Evolutionary conservation across 257 asterid genomes (phyloP).

Genomic region (Fraxinus excelsior): DNA sequence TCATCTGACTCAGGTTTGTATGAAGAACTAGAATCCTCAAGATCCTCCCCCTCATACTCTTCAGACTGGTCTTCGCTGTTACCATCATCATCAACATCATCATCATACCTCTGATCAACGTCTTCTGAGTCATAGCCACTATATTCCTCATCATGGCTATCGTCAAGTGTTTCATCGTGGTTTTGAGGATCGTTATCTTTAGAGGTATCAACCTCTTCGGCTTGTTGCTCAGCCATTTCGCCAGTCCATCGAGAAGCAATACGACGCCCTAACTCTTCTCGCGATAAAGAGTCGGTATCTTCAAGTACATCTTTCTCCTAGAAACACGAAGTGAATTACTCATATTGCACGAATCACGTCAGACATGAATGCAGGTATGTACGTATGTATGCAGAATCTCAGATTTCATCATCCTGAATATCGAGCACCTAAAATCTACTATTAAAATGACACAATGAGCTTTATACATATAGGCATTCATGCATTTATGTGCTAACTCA

Average conservation of each 20-base stretch:
- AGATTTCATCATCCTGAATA: neutral
- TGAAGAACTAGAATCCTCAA: slow-evolving; percentile 64
- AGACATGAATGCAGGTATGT: neutral
- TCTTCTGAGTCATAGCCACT: slow-evolving; percentile 69
- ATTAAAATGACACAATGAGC: neutral
- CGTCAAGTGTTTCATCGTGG: slow-evolving; percentile 48
- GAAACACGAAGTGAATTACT: slow-evolving; percentile 26
- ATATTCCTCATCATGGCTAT: slow-evolving; percentile 58
- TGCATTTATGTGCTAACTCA: neutral
- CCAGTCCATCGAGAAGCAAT: slow-evolving; percentile 97
- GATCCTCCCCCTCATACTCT: slow-evolving; percentile 57
- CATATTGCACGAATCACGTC: slow-evolving; percentile 14
- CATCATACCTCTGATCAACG: slow-evolving; percentile 60
- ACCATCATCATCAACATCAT: slow-evolving; percentile 36
- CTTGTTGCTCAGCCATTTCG: slow-evolving; percentile 56
- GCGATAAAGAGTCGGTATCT: slow-evolving; percentile 67
- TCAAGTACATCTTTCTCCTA: slow-evolving; percentile 60
- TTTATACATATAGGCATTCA: neutral
- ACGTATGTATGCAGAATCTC: slow-evolving; percentile 10
- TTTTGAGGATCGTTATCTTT: slow-evolving; percentile 43
- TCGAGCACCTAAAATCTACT: neutral
- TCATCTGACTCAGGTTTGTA: slow-evolving; percentile 69
- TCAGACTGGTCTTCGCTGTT: slow-evolving; percentile 55
- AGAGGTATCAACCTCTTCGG: slow-evolving; percentile 48
- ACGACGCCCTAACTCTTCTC: slow-evolving; percentile 91